phyloP scores from a whole-genome alignment of 345 rosid species.

The Turritis glabra region DNA sequence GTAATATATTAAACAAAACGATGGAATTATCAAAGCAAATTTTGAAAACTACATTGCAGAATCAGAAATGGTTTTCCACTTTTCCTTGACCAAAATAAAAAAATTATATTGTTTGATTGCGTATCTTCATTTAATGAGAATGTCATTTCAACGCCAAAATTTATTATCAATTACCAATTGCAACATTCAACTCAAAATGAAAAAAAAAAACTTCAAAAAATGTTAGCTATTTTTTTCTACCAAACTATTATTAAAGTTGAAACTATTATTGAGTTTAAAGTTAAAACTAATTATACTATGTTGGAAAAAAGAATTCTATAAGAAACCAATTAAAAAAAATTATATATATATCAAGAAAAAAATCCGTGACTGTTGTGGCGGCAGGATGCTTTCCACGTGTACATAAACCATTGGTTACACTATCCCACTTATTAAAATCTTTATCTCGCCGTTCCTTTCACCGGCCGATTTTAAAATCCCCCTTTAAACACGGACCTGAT shows the following conservation, averaged over 20 bases:
- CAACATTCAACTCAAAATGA: not conserved
- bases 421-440: not conserved
- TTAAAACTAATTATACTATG: not conserved
- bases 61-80: too few species aligned
- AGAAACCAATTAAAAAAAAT: not conserved
- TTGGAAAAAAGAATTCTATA: not conserved
- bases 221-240: not conserved
- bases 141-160: not conserved
- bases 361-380: slow-evolving; percentile 27
- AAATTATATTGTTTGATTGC: too few species aligned
- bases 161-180: not conserved
- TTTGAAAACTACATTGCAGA: not conserved
- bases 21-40: not conserved
- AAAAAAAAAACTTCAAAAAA: not conserved
- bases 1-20: not conserved
- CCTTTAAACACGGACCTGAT: slow-evolving; percentile 18
- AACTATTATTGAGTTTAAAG: not conserved
- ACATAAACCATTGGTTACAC: not conserved
- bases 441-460: slow-evolving; percentile 31
- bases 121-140: not conserved
- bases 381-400: slow-evolving; percentile 37
- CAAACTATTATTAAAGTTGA: not conserved
- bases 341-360: not conserved
- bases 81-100: too few species aligned
- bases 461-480: slow-evolving; percentile 34